A percentile compares a stretch with the other conserved stretches of the same genome.
phyloP scores from a whole-genome alignment of 768 basidiomycete species.

The Chalciporus chontae region DNA sequence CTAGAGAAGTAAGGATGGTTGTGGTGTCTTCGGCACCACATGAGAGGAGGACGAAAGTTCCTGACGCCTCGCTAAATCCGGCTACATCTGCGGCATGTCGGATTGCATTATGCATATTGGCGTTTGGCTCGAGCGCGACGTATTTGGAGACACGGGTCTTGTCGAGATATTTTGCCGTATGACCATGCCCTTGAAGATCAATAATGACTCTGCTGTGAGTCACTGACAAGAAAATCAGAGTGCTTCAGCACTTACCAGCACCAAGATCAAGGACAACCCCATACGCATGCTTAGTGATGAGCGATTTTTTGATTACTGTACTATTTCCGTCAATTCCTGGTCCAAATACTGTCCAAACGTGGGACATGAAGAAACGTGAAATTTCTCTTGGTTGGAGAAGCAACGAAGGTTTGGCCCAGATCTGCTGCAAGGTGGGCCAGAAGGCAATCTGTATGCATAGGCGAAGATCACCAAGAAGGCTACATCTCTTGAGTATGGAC shows the following conservation, averaged over 20 bases:
- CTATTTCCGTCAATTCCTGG: constrained; percentile 42
- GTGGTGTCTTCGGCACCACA: constrained; percentile 61
- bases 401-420: constrained; percentile 41
- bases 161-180: constrained; percentile 60
- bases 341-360: constrained; percentile 54
- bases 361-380: constrained; percentile 54
- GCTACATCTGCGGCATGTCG: constrained; percentile 43
- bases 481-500: constrained; percentile 24
- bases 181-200: constrained; percentile 52
- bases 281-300: constrained; percentile 52
- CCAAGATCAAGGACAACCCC: constrained; percentile 68
- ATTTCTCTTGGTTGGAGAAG: constrained; percentile 43
- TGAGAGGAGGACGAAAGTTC: constrained; percentile 53
- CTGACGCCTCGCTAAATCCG: constrained; percentile 52
- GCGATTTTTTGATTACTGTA: constrained; percentile 37
- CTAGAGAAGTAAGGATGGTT: constrained; percentile 43
- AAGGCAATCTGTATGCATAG: constrained; percentile 35
- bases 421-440: constrained; percentile 44
- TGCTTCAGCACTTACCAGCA: constrained; percentile 44
- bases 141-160: constrained; percentile 53
- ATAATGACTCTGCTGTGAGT: too few species aligned
- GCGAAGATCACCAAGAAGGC: constrained; percentile 41
- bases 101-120: constrained; percentile 56
- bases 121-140: constrained; percentile 71
- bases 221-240: too few species aligned